Conservation (phyloP, 805 yeast species). For the Yamadazyma ubonensis region DNA sequence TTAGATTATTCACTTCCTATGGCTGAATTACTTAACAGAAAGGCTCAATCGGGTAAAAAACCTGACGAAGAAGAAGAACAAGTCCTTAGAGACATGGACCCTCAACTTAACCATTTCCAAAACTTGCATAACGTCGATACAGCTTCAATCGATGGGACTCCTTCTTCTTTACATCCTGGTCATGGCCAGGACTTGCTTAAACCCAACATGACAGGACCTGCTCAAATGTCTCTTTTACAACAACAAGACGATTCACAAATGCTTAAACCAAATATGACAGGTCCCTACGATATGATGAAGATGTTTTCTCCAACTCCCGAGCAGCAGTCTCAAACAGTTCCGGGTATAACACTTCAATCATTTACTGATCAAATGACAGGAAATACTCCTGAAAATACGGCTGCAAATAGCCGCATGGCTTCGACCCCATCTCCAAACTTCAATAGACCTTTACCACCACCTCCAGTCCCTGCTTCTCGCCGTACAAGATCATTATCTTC, state of each 20-base stretch:
- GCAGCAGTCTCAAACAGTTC: constrained; percentile 12
- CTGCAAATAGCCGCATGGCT: constrained; percentile 35
- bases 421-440: constrained; percentile 23
- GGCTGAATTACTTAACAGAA: constrained; percentile 63
- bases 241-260: constrained; percentile 13
- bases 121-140: constrained; percentile 74
- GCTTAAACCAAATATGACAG: constrained; percentile 46
- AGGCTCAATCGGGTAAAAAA: constrained; percentile 22
- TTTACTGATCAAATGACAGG: constrained; percentile 44
- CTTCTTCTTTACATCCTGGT: constrained; percentile 48
- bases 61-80: constrained; percentile 57
- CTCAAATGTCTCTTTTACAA: constrained; percentile 34
- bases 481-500: constrained; percentile 34
- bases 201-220: constrained; percentile 48
- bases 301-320: constrained; percentile 17
- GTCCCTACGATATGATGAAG: constrained; percentile 35
- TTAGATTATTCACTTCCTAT: constrained; percentile 69
- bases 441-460: constrained; percentile 11
- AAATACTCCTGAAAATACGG: constrained; percentile 29
- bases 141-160: constrained; percentile 69
- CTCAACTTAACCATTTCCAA: constrained; percentile 67
- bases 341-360: constrained; percentile 39
- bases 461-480: constrained; percentile 25
- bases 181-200: constrained; percentile 23
- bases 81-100: constrained; percentile 70